A percentile compares a stretch with the other conserved stretches of the same genome.
These are phyloP conservation scores for Mycena citricolor DNA, from an alignment of 1,284 basidiomycete species.

Conservation along the genomic window DNA sequence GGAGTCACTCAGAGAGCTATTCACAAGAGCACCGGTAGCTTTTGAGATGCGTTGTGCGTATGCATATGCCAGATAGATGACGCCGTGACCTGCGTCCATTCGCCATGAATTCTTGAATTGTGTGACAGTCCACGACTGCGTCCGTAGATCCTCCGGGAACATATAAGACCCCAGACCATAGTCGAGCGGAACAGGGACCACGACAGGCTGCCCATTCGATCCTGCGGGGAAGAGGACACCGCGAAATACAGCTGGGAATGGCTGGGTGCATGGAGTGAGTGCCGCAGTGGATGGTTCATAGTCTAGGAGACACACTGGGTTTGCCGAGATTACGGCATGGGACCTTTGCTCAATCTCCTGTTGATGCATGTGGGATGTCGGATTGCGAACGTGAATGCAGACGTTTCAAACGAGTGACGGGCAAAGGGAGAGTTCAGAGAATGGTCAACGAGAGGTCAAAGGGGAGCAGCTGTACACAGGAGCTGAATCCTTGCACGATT, in stretches of 20 bases:
- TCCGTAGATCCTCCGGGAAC: slow-evolving; percentile 17
- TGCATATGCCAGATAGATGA: slow-evolving; percentile 8
- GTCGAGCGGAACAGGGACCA: slow-evolving; percentile 16
- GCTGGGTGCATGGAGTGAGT: neutral
- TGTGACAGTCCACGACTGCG: slow-evolving; percentile 6
- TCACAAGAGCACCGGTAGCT: slow-evolving; percentile 3
- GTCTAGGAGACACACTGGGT: slow-evolving; percentile 7
- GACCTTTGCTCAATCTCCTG: slow-evolving; percentile 8
- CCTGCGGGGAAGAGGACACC: slow-evolving; percentile 15
- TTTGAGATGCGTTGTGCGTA: slow-evolving; percentile 6
- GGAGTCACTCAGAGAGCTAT: slow-evolving; percentile 5
- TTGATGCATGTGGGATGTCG: neutral
- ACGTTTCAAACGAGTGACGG: neutral
- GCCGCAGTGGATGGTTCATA: no score
- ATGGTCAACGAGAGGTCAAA: no score
- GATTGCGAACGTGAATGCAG: no score
- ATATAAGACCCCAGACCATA: slow-evolving; percentile 11
- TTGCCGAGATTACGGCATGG: slow-evolving; percentile 2
- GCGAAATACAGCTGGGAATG: slow-evolving; percentile 12
- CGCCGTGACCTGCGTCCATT: slow-evolving; percentile 10
- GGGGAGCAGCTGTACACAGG: no score
- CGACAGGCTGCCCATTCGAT: slow-evolving; percentile 1
- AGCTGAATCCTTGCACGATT: no score
- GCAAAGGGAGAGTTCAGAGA: neutral
- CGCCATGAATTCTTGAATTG: slow-evolving; percentile 12